Percentiles rank a stretch among this genome's conserved stretches.
These are phyloP conservation scores for Pseudogymnoascus sp. DNA, from an alignment of 2,329 filamentous ascomycete genomes.

Conservation along the genomic window DNA sequence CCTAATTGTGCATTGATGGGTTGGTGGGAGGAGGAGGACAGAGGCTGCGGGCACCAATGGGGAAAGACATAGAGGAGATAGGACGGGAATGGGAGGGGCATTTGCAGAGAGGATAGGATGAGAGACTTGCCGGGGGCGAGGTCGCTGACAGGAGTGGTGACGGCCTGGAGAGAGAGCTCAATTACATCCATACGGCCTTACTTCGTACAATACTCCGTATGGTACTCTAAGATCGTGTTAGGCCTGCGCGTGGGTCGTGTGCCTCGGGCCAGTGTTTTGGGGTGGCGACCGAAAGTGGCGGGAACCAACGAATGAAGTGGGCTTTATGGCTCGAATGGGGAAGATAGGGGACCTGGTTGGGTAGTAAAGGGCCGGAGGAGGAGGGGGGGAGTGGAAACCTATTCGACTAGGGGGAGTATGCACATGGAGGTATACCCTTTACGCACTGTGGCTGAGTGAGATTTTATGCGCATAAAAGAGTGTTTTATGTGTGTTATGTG, in stretches of 20 bases:
- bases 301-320: background rate
- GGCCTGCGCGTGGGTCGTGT: background rate
- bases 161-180: background rate
- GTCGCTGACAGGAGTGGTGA: background rate
- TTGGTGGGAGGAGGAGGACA: background rate
- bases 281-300: background rate
- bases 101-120: background rate
- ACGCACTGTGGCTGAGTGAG: background rate
- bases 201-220: background rate
- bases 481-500: conserved; percentile 7
- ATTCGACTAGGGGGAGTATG: background rate
- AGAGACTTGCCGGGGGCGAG: background rate
- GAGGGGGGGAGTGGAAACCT: background rate
- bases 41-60: conserved; percentile 2
- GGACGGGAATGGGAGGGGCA: background rate
- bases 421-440: background rate
- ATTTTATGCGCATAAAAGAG: conserved; percentile 5
- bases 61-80: background rate
- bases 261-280: background rate
- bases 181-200: background rate
- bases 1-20: background rate
- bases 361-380: background rate
- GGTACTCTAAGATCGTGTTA: conserved; percentile 18
- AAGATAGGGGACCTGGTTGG: background rate
- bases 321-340: background rate